phyloP scores from a whole-genome alignment of 2,329 filamentous ascomycete genomes.

The Chaetomiaceae sp. region DNA sequence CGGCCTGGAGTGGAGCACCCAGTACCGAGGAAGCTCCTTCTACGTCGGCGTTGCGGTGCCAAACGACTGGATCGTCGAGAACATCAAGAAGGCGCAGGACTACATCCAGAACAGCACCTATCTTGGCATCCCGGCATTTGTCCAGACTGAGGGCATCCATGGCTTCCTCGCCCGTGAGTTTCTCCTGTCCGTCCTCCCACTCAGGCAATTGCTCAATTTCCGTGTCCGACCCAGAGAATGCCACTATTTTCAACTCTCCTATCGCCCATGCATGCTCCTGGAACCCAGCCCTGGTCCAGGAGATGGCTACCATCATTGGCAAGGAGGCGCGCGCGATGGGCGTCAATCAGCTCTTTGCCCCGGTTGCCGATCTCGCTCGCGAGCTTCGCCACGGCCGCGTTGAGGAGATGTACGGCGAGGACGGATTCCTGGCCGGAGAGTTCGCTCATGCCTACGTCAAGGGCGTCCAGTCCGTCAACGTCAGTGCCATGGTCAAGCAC shows the following conservation, averaged over 20 bases:
- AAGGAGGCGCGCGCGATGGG: constrained; percentile 63
- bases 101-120: constrained; percentile 64
- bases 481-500: constrained; percentile 71
- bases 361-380: constrained; percentile 65
- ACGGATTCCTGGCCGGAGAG: constrained; percentile 63
- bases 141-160: constrained; percentile 71
- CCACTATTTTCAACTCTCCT: constrained; percentile 75
- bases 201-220: neutral
- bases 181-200: too few species aligned
- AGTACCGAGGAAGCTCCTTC: constrained; percentile 61
- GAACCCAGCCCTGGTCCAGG: constrained; percentile 58
- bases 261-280: constrained; percentile 69
- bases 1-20: constrained; percentile 63
- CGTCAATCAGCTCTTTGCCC: constrained; percentile 69
- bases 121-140: constrained; percentile 66
- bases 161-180: constrained; percentile 57
- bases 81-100: constrained; percentile 62
- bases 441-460: constrained; percentile 55
- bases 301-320: constrained; percentile 64
- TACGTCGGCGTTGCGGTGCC: constrained; percentile 61
- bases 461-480: constrained; percentile 59
- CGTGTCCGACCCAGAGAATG: constrained; percentile 44
- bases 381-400: constrained; percentile 69
- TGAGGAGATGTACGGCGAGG: constrained; percentile 70
- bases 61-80: constrained; percentile 57